A percentile compares a stretch with the other conserved stretches of the same genome.
These are phyloP conservation scores for Cryptosporidium bovis DNA, from an alignment of 169 alveolate genomes.

Conservation along the genomic window DNA sequence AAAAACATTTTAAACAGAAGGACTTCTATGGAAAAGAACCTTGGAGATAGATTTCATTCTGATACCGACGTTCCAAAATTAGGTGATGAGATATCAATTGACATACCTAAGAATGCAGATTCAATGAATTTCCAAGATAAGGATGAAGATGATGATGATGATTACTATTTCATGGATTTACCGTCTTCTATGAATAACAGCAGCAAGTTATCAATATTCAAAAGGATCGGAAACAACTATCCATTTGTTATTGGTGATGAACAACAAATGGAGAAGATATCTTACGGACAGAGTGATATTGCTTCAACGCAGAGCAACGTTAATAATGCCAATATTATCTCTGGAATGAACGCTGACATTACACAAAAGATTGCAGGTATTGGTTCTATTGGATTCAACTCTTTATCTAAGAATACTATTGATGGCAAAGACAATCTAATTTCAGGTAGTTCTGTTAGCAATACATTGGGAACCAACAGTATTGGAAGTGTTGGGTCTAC, in stretches of 20 bases:
- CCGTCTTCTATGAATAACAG: slow-evolving; percentile 8
- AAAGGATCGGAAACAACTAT: slow-evolving; percentile 79
- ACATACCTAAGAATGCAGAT: slow-evolving; percentile 77
- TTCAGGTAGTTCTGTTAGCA: neutral
- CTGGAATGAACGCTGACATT: neutral
- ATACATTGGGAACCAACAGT: neutral
- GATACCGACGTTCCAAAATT: slow-evolving; percentile 68
- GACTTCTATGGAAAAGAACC: slow-evolving; percentile 36
- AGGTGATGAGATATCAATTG: slow-evolving; percentile 80
- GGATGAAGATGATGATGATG: slow-evolving; percentile 76
- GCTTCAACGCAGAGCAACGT: neutral
- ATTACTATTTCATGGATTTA: slow-evolving; percentile 76
- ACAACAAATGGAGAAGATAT: slow-evolving; percentile 74
- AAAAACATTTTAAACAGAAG: slow-evolving; percentile 55
- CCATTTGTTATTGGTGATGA: slow-evolving; percentile 75
- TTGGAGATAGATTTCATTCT: slow-evolving; percentile 49
- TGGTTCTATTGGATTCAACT: neutral
- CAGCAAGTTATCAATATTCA: slow-evolving; percentile 35
- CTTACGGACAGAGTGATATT: slow-evolving; percentile 75
- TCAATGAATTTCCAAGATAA: slow-evolving; percentile 67
- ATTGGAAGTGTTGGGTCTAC: too few relatives aligned
- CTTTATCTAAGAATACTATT: neutral
- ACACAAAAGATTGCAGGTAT: neutral
- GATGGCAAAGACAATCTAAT: neutral
- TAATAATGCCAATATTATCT: neutral